Conservation (phyloP, 2,329 filamentous ascomycete genomes). For the Penicillium brevicompactum region DNA sequence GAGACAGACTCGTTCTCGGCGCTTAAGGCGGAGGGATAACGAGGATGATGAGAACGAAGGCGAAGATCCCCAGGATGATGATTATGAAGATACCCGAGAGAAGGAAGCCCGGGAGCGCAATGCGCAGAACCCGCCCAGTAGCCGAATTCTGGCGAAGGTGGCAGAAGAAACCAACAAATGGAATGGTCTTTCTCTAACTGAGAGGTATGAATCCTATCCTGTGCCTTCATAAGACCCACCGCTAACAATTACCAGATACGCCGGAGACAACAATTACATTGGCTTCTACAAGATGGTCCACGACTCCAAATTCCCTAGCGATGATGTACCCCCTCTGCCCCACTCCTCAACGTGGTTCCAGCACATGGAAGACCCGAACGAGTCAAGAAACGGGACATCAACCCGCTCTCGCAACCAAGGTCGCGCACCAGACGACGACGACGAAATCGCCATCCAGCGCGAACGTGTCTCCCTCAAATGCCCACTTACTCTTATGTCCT, state of each 20-base stretch:
- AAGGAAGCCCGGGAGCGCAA: constrained; percentile 34
- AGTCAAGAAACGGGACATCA: constrained; percentile 1
- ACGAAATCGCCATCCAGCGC: constrained; percentile 49
- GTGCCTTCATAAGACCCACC: constrained; percentile 16
- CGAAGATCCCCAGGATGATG: constrained; percentile 43
- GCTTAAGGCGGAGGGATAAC: constrained; percentile 18
- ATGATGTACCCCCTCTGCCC: constrained; percentile 56
- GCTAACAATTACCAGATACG: constrained; percentile 48
- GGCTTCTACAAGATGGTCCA: constrained; percentile 65
- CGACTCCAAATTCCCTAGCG: constrained; percentile 59
- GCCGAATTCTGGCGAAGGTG: constrained; percentile 37
- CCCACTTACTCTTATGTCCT: constrained; percentile 50
- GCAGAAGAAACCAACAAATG: constrained; percentile 39
- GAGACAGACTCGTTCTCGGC: constrained; percentile 30
- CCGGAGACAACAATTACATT: constrained; percentile 61
- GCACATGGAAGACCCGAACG: constrained; percentile 46
- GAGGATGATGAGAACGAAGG: constrained; percentile 34
- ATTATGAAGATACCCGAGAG: constrained; percentile 45
- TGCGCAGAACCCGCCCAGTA: constrained; percentile 33
- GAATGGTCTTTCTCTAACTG: constrained; percentile 40
- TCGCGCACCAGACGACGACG: constrained; percentile 40
- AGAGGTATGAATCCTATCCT: constrained; percentile 40
- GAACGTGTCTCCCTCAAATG: constrained; percentile 51
- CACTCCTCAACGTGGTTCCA: constrained; percentile 65
- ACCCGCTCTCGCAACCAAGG: constrained; percentile 25